A percentile compares a stretch with the other conserved stretches of the same genome.
Conservation (phyloP, 2,329 filamentous ascomycete species). For the Neophaeococcomyces mojaviensis region DNA sequence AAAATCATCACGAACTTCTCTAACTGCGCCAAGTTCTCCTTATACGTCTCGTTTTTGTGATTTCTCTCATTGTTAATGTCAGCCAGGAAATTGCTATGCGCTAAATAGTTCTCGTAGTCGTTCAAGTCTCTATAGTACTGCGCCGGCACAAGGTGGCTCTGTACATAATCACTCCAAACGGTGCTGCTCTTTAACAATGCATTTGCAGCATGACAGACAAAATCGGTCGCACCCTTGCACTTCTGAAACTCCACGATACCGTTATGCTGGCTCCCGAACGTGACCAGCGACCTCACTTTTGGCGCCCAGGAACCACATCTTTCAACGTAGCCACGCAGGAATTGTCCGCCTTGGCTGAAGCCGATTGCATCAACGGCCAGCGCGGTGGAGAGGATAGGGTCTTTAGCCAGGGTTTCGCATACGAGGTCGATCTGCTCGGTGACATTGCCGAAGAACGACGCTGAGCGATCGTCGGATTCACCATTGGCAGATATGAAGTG, state of each 20-base stretch:
- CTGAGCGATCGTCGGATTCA: conserved; percentile 62
- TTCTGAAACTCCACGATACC: conserved; percentile 77
- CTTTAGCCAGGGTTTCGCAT: conserved; percentile 65
- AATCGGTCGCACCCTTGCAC: conserved; percentile 61
- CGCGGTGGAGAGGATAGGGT: conserved; percentile 73
- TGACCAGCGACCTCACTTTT: conserved; percentile 69
- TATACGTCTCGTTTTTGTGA: conserved; percentile 67
- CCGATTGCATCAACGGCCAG: conserved; percentile 84
- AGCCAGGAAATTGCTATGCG: conserved; percentile 77
- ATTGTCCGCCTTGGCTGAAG: conserved; percentile 93
- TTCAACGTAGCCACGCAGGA: conserved; percentile 85
- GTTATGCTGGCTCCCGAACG: conserved; percentile 86
- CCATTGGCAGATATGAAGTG: conserved; percentile 69
- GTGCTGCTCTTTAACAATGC: conserved; percentile 70
- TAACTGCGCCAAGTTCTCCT: conserved; percentile 59
- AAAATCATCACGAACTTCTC: conserved; percentile 81
- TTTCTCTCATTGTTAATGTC: conserved; percentile 91
- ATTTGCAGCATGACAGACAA: conserved; percentile 73
- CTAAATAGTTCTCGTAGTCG: conserved; percentile 66
- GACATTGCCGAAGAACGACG: conserved; percentile 87
- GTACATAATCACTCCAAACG: conserved; percentile 66
- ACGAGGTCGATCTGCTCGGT: conserved; percentile 68
- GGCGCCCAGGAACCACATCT: conserved; percentile 63
- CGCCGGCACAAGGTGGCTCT: conserved; percentile 75
- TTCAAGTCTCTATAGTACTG: conserved; percentile 81